phyloP scores from a whole-genome alignment of 1,284 basidiomycete species.

The Vanrija humicola region DNA sequence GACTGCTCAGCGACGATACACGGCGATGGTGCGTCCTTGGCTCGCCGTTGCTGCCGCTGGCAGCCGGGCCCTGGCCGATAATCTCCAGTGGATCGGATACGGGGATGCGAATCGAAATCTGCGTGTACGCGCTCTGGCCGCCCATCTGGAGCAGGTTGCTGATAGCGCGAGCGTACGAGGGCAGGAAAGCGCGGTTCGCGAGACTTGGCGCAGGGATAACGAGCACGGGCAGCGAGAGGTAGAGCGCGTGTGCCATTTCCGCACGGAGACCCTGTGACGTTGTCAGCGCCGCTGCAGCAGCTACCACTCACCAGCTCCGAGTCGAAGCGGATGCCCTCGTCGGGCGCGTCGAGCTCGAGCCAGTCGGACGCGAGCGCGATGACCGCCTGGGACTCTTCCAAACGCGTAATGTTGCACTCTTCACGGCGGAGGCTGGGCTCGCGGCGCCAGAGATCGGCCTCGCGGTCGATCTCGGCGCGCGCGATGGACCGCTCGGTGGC shows the following conservation, averaged over 20 bases:
- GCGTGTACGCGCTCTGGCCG: conserved; percentile 55
- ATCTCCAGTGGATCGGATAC: conserved; percentile 61
- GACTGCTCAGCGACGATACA: conserved; percentile 38
- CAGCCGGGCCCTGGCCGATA: conserved; percentile 34
- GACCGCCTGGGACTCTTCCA: conserved; percentile 82
- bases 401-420: conserved; percentile 81
- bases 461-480: conserved; percentile 56
- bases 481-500: background rate
- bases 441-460: conserved; percentile 83
- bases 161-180: conserved; percentile 89
- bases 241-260: conserved; percentile 88
- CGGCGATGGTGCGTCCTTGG: conserved; percentile 32
- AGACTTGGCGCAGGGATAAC: conserved; percentile 77
- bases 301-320: conserved; percentile 89
- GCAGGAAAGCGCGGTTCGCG: conserved; percentile 73
- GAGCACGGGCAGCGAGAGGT: conserved; percentile 77
- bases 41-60: background rate
- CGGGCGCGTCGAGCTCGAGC: conserved; percentile 88
- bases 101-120: conserved; percentile 75
- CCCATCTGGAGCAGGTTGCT: conserved; percentile 67
- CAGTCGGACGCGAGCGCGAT: conserved; percentile 82
- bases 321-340: conserved; percentile 93
- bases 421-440: conserved; percentile 72
- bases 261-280: conserved; percentile 75
- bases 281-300: conserved; percentile 15